Evolutionary conservation across 768 basidiomycete genomes (phyloP).

Genomic region (Floccularia luteovirens): DNA sequence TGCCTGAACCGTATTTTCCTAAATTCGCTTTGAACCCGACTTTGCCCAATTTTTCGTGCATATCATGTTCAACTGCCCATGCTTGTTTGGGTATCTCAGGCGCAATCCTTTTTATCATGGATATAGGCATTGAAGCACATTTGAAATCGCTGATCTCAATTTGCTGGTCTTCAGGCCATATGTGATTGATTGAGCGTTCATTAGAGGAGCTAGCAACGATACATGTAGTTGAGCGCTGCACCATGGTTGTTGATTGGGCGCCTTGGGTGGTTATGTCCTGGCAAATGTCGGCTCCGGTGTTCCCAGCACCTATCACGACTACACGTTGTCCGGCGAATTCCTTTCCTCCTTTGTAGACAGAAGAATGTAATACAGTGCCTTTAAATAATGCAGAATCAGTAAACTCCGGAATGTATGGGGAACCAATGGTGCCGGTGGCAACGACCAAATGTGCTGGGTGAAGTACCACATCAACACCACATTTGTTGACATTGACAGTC

Average conservation of each 20-base stretch:
- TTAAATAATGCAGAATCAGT: constrained; percentile 16
- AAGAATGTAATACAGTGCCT: constrained; percentile 24
- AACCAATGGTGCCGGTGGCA: constrained; percentile 28
- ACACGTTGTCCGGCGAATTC: constrained; percentile 23
- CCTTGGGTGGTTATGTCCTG: constrained; percentile 24
- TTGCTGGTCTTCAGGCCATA: constrained; percentile 13
- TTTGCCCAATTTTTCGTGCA: constrained; percentile 24
- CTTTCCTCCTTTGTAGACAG: constrained; percentile 18
- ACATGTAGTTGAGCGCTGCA: constrained; percentile 32
- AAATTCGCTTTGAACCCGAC: constrained; percentile 28
- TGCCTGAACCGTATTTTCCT: constrained; percentile 23
- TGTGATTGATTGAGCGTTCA: constrained; percentile 1
- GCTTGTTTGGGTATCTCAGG: constrained; percentile 9
- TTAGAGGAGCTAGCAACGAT: constrained; percentile 13
- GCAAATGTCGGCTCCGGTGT: constrained; percentile 28
- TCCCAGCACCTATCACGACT: constrained; percentile 34
- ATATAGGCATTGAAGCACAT: constrained; percentile 13
- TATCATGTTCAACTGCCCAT: constrained; percentile 20
- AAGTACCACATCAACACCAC: constrained; percentile 19
- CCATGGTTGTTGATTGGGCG: constrained; percentile 29
- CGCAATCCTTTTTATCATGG: constrained; percentile 13
- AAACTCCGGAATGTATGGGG: constrained; percentile 21
- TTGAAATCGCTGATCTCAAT: constrained; percentile 18
- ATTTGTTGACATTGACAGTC: constrained; percentile 22
- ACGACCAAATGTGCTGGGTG: constrained; percentile 30